Evolutionary conservation across 371 early-diverging fungal species (phyloP).

Genomic region (Vairimorpha necatrix): DNA sequence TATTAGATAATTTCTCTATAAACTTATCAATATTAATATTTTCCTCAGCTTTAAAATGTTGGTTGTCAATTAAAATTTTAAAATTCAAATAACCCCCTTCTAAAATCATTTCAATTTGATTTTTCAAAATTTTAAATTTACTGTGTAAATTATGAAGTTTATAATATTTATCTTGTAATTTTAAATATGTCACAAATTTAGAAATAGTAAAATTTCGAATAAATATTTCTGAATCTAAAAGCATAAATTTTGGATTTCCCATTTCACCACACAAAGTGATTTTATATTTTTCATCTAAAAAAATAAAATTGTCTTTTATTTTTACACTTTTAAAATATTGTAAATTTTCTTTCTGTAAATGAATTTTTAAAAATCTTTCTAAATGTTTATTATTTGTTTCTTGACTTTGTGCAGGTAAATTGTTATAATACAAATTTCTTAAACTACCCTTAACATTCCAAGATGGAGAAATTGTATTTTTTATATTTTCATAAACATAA

Average conservation of each 20-base stretch:
- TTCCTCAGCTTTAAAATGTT: neutral
- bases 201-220: neutral
- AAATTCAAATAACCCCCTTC: neutral
- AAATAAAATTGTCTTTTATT: constrained; percentile 34
- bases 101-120: neutral
- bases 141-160: neutral
- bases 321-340: constrained; percentile 1
- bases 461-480: constrained; percentile 21
- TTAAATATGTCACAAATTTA: neutral
- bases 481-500: constrained; percentile 33
- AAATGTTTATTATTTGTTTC: constrained; percentile 1
- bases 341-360: constrained; percentile 41
- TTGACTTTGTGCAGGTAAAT: neutral
- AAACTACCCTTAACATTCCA: constrained; percentile 1
- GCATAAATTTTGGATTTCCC: constrained; percentile 36
- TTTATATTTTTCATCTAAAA: constrained; percentile 24
- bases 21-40: neutral
- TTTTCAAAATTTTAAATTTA: neutral
- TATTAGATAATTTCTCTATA: neutral
- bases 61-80: neutral
- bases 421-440: neutral
- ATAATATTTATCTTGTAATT: neutral
- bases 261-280: constrained; percentile 42
- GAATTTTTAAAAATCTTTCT: constrained; percentile 37
- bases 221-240: constrained; percentile 16